Conservation (phyloP, 129 eudicot genomes). For the Deinandra increscens region DNA sequence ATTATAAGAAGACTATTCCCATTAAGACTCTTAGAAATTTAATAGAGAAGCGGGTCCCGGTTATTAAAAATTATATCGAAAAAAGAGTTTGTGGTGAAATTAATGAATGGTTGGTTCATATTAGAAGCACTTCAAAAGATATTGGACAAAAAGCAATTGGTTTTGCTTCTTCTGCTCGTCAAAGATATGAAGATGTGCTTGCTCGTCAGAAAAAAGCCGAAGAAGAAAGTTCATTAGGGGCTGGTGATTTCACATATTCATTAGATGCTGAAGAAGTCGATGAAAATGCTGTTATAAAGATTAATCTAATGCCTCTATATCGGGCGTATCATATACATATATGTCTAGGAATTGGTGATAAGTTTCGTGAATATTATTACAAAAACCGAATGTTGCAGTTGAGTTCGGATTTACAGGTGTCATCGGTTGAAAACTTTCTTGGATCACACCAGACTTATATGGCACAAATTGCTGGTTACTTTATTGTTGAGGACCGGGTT, state of each 20-base stretch:
- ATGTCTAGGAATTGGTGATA: slow-evolving; percentile 69
- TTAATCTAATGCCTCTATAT: slow-evolving; percentile 81
- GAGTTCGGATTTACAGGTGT: slow-evolving; percentile 81
- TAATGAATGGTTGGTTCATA: slow-evolving; percentile 85
- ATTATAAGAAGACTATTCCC: slow-evolving; percentile 61
- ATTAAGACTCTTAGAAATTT: slow-evolving; percentile 51
- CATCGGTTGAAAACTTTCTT: slow-evolving; percentile 68
- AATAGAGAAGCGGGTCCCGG: slow-evolving; percentile 61
- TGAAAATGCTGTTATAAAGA: slow-evolving; percentile 57
- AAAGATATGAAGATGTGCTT: slow-evolving; percentile 82
- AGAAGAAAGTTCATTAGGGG: slow-evolving; percentile 65
- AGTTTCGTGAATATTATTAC: slow-evolving; percentile 85
- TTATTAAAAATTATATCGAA: slow-evolving; percentile 62
- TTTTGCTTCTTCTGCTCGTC: slow-evolving; percentile 71
- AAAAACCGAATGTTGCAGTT: slow-evolving; percentile 77
- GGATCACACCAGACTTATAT: slow-evolving; percentile 73
- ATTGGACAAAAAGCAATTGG: slow-evolving; percentile 88
- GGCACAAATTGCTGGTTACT: slow-evolving; percentile 78
- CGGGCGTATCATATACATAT: slow-evolving; percentile 76
- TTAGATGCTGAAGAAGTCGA: slow-evolving; percentile 75
- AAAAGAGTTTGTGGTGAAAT: slow-evolving; percentile 68
- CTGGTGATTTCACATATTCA: slow-evolving; percentile 63
- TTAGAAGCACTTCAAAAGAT: slow-evolving; percentile 66
- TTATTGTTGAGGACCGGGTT: slow-evolving; percentile 92
- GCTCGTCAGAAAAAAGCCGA: slow-evolving; percentile 85